A percentile compares a stretch with the other conserved stretches of the same genome.
Conservation (phyloP, 2,329 filamentous ascomycete species). For the Ceratocystis diversiconidia region DNA sequence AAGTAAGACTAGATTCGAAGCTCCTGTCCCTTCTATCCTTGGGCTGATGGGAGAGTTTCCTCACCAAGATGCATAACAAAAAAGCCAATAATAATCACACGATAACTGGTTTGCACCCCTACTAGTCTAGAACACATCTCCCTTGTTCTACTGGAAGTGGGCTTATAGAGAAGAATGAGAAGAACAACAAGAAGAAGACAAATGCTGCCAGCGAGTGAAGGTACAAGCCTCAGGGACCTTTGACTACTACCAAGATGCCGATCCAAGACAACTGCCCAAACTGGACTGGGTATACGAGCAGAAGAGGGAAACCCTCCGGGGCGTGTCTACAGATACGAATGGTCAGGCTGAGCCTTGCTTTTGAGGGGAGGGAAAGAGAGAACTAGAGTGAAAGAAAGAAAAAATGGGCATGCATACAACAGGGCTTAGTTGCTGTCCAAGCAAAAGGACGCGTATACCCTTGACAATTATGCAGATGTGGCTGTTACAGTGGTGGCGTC, state of each 20-base stretch:
- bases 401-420: neutral
- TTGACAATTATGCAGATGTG: neutral
- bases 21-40: neutral
- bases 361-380: neutral
- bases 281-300: neutral
- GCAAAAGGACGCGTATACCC: slow-evolving; percentile 1
- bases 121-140: neutral
- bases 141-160: neutral
- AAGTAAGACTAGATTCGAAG: neutral
- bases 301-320: neutral
- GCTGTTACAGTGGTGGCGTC: neutral
- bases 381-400: neutral
- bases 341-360: neutral
- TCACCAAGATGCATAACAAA: neutral
- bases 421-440: neutral
- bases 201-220: neutral
- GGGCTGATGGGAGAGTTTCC: neutral
- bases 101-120: neutral
- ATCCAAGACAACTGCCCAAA: neutral
- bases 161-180: neutral
- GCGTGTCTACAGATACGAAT: neutral
- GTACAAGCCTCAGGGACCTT: neutral
- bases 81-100: neutral
- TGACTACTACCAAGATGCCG: neutral
- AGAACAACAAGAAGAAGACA: neutral